phyloP scores from a whole-genome alignment of 2,329 filamentous ascomycete species.

The Penicillium sp. region DNA sequence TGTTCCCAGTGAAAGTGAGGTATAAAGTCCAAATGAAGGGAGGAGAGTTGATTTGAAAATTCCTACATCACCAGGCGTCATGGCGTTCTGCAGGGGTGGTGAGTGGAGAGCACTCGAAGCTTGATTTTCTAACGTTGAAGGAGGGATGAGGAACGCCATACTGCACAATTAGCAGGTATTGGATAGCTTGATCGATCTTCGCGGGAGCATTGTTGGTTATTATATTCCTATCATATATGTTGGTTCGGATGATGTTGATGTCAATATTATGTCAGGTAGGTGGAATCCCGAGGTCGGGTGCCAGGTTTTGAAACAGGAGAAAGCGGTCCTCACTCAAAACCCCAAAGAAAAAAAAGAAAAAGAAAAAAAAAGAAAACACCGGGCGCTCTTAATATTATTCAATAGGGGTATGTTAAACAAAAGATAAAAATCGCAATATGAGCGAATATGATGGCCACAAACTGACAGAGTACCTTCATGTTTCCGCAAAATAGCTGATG shows the following conservation, averaged over 20 bases:
- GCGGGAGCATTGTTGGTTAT: too few species aligned
- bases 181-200: neutral
- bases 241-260: slow-evolving; percentile 9
- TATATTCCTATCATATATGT: neutral
- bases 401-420: neutral
- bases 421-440: neutral
- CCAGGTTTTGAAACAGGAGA: neutral
- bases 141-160: slow-evolving; percentile 2
- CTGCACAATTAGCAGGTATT: neutral
- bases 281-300: neutral
- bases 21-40: slow-evolving; percentile 57
- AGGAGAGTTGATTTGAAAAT: slow-evolving; percentile 56
- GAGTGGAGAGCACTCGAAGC: neutral
- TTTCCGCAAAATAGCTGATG: neutral
- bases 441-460: neutral
- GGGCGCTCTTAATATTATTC: neutral
- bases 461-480: neutral
- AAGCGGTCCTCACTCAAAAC: neutral
- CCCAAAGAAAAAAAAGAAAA: too few species aligned
- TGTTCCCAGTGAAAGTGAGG: slow-evolving; percentile 53
- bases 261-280: slow-evolving; percentile 18
- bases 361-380: too few species aligned
- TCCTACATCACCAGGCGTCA: slow-evolving; percentile 43
- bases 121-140: slow-evolving; percentile 3
- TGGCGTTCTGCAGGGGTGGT: slow-evolving; percentile 1